Evolutionary conservation across 148 eudicot genomes (phyloP).

Genomic region (Rheum nobile): DNA sequence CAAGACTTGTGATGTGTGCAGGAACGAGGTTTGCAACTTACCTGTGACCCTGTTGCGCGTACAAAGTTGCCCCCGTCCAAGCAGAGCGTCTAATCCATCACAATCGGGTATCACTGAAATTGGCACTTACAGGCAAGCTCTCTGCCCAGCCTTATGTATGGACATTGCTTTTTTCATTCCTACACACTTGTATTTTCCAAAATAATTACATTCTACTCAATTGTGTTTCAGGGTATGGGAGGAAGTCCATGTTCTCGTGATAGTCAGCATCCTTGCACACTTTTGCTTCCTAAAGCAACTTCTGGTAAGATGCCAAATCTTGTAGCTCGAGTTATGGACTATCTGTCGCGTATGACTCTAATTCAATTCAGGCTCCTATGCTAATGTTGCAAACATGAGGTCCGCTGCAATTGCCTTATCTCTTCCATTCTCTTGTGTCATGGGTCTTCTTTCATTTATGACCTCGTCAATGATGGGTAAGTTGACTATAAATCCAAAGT

Average conservation of each 20-base stretch:
- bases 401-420: conserved; percentile 72
- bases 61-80: conserved; percentile 22
- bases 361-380: no score
- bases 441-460: conserved; percentile 76
- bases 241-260: conserved; percentile 79
- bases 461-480: conserved; percentile 91
- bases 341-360: no score
- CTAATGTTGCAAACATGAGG: conserved; percentile 65
- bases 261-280: conserved; percentile 74
- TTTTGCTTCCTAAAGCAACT: conserved; percentile 78
- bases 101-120: not conserved
- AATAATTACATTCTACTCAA: no score
- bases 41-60: conserved; percentile 84
- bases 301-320: conserved; percentile 16
- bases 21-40: conserved; percentile 73
- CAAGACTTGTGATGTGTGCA: conserved; percentile 86
- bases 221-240: conserved; percentile 61
- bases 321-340: not conserved
- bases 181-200: no score
- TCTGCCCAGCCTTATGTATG: no score
- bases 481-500: not conserved
- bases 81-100: not conserved
- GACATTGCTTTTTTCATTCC: no score
- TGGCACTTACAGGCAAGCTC: conserved; percentile 55
- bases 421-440: conserved; percentile 80